Percentiles rank a stretch among this genome's conserved stretches.
Evolutionary conservation across 805 yeast species (phyloP).

Genomic region (Saccharomycopsis malanga): DNA sequence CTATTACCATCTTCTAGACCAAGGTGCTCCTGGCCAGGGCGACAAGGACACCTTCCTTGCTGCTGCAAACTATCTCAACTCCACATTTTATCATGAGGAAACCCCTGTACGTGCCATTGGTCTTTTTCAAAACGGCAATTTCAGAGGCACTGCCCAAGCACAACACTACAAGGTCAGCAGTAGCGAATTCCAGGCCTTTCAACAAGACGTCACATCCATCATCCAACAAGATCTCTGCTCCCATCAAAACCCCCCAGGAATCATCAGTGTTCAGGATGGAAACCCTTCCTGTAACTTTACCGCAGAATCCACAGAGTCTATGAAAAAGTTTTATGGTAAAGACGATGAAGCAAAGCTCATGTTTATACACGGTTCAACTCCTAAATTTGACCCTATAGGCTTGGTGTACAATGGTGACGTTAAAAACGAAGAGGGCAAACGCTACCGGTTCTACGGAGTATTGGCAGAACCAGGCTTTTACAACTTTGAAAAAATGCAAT

Average conservation of each 20-base stretch:
- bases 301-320: slow-evolving; percentile 14
- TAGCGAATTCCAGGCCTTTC: slow-evolving; percentile 23
- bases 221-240: not conserved
- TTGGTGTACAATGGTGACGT: slow-evolving; percentile 16
- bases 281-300: slow-evolving; percentile 3
- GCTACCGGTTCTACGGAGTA: slow-evolving; percentile 18
- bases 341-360: slow-evolving; percentile 12
- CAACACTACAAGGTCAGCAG: slow-evolving; percentile 51
- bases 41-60: slow-evolving; percentile 60
- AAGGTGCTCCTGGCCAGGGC: slow-evolving; percentile 49
- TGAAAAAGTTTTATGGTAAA: slow-evolving; percentile 14
- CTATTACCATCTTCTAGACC: slow-evolving; percentile 50
- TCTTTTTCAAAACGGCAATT: slow-evolving; percentile 27
- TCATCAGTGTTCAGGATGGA: not conserved
- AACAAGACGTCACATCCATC: not conserved
- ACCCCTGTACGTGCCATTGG: slow-evolving; percentile 52
- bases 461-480: slow-evolving; percentile 19
- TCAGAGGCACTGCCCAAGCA: slow-evolving; percentile 45
- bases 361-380: slow-evolving; percentile 19
- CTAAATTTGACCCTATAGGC: slow-evolving; percentile 20
- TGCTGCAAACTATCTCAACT: slow-evolving; percentile 47
- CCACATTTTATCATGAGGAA: slow-evolving; percentile 55
- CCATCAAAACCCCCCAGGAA: not conserved
- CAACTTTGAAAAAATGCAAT: slow-evolving; percentile 20
- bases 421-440: slow-evolving; percentile 5